phyloP scores from a whole-genome alignment of 2,329 filamentous ascomycete genomes.

The Fusarium tanahbumbuense region DNA sequence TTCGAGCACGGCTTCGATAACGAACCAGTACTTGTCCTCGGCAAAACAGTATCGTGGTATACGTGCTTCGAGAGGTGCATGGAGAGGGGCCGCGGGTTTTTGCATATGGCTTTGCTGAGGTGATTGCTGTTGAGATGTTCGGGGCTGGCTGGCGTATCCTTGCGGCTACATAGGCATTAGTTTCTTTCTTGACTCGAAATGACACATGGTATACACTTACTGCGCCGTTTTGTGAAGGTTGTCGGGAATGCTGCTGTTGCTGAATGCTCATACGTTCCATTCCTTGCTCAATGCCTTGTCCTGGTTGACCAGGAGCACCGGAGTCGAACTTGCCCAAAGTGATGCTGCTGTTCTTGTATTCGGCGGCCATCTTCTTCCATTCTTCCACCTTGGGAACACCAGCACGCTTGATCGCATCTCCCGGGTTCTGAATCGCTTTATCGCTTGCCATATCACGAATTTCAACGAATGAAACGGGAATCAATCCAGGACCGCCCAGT shows the following conservation, averaged over 20 bases:
- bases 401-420: conserved; percentile 86
- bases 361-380: conserved; percentile 99
- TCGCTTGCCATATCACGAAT: conserved; percentile 94
- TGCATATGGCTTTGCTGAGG: conserved; percentile 51
- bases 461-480: conserved; percentile 96
- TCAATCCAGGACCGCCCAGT: conserved; percentile 93
- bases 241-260: conserved; percentile 45
- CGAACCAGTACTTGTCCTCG: conserved; percentile 99
- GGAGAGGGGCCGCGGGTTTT: conserved; percentile 66
- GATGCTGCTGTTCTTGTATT: conserved; percentile 99
- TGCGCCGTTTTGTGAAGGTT: conserved; percentile 46
- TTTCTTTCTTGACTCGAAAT: not conserved
- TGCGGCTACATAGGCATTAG: conserved; percentile 37
- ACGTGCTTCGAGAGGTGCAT: conserved; percentile 82
- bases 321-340: conserved; percentile 89
- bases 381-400: conserved; percentile 96
- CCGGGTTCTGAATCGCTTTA: conserved; percentile 81
- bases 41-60: conserved; percentile 96
- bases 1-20: conserved; percentile 90
- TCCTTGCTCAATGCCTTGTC: conserved; percentile 70
- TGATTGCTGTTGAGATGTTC: conserved; percentile 47
- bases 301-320: conserved; percentile 55
- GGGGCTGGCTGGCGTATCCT: conserved; percentile 41
- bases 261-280: conserved; percentile 84
- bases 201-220: conserved; percentile 37